Conservation (phyloP, 1,139 yeast genomes). For the Saccharomycopsis crataegensis region DNA sequence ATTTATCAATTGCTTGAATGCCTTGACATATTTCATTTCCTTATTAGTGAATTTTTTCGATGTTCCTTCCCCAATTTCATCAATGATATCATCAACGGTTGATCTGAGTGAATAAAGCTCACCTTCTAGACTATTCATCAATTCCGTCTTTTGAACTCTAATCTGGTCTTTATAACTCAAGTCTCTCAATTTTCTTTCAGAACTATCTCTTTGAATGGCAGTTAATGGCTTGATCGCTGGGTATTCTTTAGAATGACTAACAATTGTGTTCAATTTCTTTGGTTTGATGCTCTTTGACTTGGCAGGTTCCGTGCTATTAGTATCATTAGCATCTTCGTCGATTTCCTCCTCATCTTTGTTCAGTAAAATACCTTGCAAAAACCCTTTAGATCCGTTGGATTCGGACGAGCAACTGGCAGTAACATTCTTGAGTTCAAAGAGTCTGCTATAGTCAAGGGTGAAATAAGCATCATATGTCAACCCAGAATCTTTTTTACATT, state of each 20-base stretch:
- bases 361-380: slow-evolving; percentile 19
- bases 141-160: slow-evolving; percentile 17
- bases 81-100: slow-evolving; percentile 21
- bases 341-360: slow-evolving; percentile 1
- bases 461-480: slow-evolving; percentile 21
- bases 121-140: slow-evolving; percentile 18
- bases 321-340: slow-evolving; percentile 1
- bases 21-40: slow-evolving; percentile 10
- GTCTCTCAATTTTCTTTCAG: slow-evolving; percentile 13
- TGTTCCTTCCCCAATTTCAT: slow-evolving; percentile 17
- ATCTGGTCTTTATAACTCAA: slow-evolving; percentile 14
- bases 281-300: background rate
- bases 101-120: slow-evolving; percentile 19
- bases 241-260: slow-evolving; percentile 1
- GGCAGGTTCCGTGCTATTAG: slow-evolving; percentile 3
- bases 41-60: slow-evolving; percentile 16
- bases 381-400: slow-evolving; percentile 22
- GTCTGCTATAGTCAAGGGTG: slow-evolving; percentile 17
- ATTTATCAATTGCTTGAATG: slow-evolving; percentile 28
- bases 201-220: slow-evolving; percentile 10
- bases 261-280: background rate
- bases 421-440: slow-evolving; percentile 22
- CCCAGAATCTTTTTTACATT: slow-evolving; percentile 12
- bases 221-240: slow-evolving; percentile 6
- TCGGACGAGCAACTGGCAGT: slow-evolving; percentile 22